phyloP scores from a whole-genome alignment of 2,329 filamentous ascomycete species.

The Nemania sp. region DNA sequence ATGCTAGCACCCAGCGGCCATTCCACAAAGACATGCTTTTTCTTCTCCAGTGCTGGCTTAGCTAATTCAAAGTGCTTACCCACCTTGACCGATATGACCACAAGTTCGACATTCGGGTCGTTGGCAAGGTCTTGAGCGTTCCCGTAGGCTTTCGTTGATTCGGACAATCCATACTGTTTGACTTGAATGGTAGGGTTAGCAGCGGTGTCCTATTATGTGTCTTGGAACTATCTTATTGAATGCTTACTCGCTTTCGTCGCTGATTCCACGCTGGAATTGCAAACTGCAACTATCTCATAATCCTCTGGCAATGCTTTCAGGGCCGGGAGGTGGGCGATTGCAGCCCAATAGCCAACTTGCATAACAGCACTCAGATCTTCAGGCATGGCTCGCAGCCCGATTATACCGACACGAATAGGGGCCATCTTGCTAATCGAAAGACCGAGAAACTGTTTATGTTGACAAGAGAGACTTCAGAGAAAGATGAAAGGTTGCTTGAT shows the following conservation, averaged over 20 bases:
- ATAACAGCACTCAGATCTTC: not conserved
- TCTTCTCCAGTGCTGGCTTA: conserved; percentile 48
- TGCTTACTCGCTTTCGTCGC: conserved; percentile 45
- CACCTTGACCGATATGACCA: conserved; percentile 51
- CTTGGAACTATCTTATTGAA: not conserved
- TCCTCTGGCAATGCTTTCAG: conserved; percentile 38
- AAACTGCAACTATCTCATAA: conserved; percentile 55
- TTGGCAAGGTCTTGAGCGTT: conserved; percentile 48
- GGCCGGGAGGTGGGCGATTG: conserved; percentile 45
- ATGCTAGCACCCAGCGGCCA: conserved; percentile 52
- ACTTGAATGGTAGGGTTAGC: conserved; percentile 30
- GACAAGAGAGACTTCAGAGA: not conserved
- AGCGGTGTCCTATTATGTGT: not conserved
- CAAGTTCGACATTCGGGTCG: conserved; percentile 52
- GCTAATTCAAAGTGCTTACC: conserved; percentile 48
- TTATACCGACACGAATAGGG: conserved; percentile 35
- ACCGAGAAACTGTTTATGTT: not conserved
- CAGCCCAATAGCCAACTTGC: conserved; percentile 41
- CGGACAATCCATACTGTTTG: conserved; percentile 43
- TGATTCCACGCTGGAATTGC: conserved; percentile 51
- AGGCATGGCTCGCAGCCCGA: conserved; percentile 30
- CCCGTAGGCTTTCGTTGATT: conserved; percentile 46
- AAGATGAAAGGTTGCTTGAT: not conserved
- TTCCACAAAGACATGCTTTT: conserved; percentile 55
- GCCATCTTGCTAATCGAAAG: conserved; percentile 31